Conservation (phyloP, 306 rosid species). For the Neltuma alba region DNA sequence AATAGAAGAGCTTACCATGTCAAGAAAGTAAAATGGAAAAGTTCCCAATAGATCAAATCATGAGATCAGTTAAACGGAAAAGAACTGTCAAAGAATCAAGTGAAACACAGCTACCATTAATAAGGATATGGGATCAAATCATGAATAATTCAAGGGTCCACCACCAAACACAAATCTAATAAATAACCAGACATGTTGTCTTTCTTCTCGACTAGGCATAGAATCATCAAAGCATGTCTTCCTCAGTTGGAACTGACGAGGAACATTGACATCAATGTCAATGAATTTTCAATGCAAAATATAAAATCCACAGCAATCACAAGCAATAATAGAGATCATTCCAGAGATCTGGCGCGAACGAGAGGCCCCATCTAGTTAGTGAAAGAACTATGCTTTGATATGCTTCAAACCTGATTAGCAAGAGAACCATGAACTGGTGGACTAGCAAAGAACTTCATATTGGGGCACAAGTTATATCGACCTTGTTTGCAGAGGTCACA, state of each 20-base stretch:
- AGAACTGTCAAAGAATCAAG: slow-evolving; percentile 6
- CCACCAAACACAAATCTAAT: neutral
- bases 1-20: neutral
- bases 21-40: neutral
- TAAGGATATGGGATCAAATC: neutral
- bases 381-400: slow-evolving; percentile 25
- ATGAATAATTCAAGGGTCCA: neutral
- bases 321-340: too few species aligned
- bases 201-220: neutral
- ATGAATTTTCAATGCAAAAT: too few species aligned
- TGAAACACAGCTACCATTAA: slow-evolving; percentile 1
- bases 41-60: neutral
- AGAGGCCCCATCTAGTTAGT: neutral
- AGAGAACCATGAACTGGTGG: slow-evolving; percentile 92
- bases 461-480: slow-evolving; percentile 82
- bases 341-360: too few species aligned
- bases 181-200: too few species aligned
- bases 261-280: neutral
- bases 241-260: neutral
- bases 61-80: too few species aligned
- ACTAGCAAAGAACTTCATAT: slow-evolving; percentile 90
- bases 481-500: slow-evolving; percentile 77
- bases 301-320: too few species aligned
- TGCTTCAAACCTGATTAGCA: slow-evolving; percentile 76
- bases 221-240: neutral